Percentiles rank a stretch among this genome's conserved stretches.
phyloP scores from a whole-genome alignment of 2,329 filamentous ascomycete genomes.

The Myriosclerotinia duriaeana region DNA sequence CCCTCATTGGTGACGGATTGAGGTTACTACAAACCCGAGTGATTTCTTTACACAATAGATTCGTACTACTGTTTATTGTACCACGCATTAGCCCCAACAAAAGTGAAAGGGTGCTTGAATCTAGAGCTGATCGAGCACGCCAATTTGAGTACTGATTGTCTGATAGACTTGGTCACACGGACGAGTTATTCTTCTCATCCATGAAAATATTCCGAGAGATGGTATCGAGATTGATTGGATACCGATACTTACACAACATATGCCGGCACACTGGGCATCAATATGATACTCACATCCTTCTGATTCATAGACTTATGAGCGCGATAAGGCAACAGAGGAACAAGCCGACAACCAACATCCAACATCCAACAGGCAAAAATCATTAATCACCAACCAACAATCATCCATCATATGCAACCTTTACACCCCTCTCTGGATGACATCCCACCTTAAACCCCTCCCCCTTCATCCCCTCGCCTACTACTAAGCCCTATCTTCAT shows the following conservation, averaged over 20 bases:
- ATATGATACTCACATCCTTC: not conserved
- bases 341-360: not conserved
- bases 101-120: too few species aligned
- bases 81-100: not conserved
- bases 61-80: too few species aligned
- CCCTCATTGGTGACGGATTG: not conserved
- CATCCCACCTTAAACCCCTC: not conserved
- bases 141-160: constrained; percentile 12
- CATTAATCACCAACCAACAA: not conserved
- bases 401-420: not conserved
- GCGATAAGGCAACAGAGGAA: not conserved
- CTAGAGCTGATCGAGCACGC: constrained; percentile 1
- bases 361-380: not conserved
- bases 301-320: not conserved
- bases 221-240: constrained; percentile 9
- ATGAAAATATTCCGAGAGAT: not conserved
- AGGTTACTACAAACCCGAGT: not conserved
- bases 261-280: not conserved
- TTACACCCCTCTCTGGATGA: not conserved
- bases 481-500: constrained; percentile 18
- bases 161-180: constrained; percentile 14
- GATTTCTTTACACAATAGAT: not conserved
- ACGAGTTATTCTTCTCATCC: constrained; percentile 1
- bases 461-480: constrained; percentile 13
- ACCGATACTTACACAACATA: not conserved